These are phyloP conservation scores for Metschnikowia anglica DNA, from an alignment of 805 yeast genomes.

Conservation along the genomic window DNA sequence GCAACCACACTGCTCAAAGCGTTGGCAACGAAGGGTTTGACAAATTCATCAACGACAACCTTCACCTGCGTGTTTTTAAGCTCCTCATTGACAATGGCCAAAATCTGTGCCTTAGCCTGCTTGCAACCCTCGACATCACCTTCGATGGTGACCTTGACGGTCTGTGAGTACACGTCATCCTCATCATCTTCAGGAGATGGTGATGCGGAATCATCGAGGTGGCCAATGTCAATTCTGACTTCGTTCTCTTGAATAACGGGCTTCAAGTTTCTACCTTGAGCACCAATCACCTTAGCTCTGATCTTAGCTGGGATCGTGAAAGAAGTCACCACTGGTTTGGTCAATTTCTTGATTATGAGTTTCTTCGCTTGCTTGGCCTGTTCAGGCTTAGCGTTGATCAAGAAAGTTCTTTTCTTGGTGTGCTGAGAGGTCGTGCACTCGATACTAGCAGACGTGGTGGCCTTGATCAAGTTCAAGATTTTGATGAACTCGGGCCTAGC, in stretches of 20 bases:
- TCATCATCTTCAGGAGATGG: slow-evolving; percentile 29
- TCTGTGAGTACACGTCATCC: slow-evolving; percentile 59
- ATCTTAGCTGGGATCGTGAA: slow-evolving; percentile 74
- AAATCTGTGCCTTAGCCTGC: slow-evolving; percentile 67
- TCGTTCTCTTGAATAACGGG: slow-evolving; percentile 71
- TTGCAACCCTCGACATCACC: slow-evolving; percentile 86
- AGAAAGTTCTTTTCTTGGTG: slow-evolving; percentile 76
- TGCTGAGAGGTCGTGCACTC: slow-evolving; percentile 80
- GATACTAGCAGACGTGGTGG: slow-evolving; percentile 60
- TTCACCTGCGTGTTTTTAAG: slow-evolving; percentile 57
- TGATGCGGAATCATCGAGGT: slow-evolving; percentile 23
- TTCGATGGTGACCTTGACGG: slow-evolving; percentile 62
- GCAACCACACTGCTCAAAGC: slow-evolving; percentile 28
- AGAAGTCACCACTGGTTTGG: slow-evolving; percentile 64
- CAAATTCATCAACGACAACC: slow-evolving; percentile 42
- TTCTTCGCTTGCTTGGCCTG: slow-evolving; percentile 70
- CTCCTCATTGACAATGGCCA: slow-evolving; percentile 72
- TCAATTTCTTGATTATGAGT: slow-evolving; percentile 70
- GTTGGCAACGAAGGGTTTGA: slow-evolving; percentile 31
- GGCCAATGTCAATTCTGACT: slow-evolving; percentile 68
- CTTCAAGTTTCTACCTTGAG: slow-evolving; percentile 78
- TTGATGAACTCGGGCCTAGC: slow-evolving; percentile 66
- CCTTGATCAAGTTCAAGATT: slow-evolving; percentile 61
- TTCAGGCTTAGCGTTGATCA: slow-evolving; percentile 71
- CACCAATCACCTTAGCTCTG: slow-evolving; percentile 79